Evolutionary conservation across 2,329 filamentous ascomycete genomes (phyloP), one percentile per base, ranked within the genome.

Genomic region (Calonectria hongkongensis): DNA sequence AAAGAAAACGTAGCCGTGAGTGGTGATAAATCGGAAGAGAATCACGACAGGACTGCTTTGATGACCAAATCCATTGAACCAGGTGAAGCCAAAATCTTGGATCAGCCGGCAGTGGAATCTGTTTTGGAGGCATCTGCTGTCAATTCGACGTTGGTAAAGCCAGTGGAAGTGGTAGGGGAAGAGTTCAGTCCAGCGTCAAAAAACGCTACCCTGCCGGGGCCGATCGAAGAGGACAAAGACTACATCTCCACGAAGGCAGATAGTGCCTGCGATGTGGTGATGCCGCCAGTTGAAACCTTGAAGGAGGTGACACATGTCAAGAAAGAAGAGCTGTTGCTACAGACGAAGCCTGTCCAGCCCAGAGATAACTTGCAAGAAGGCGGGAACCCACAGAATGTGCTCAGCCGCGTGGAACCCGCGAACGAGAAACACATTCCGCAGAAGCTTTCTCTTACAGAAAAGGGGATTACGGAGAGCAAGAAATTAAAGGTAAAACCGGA

Each of bases 401-500:
- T 30, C 13, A 27, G 62, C 66, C 54, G 41, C 33, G 28, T 39
- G 45, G 56, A 27, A 45, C 33, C 72, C 47, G 65, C 48, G 45
- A 60, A 56, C 15, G 66, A 65, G 60, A 51, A 68, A 73, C 63
- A 73, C 39, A 27, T 58, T 50, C 54, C 60, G 33, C 69, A 69
- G 72, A 47, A 47, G 18, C 45, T 56, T 41, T 39, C 45, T 12
- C 28, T 43, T n/a, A 28, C 56, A 15, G 70, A 45, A 28, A 63
- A 56, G 30, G 33, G 54, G 45, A 45, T 63, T 41, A 60, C 62
- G 41, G 74, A 71, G 27, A 67, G 58, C 45, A 48, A 60, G 50
- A 67, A 50, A 66, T 50, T 39, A 51, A 72, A 71, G 62, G 50
- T 70, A 70, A 71, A 73, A 69, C 60, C 45, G 72, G 70, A 64